Evolutionary conservation across 225 moss, liverwort and hornwort genomes (phyloP).

Genomic region (Anthoceros angustus): DNA sequence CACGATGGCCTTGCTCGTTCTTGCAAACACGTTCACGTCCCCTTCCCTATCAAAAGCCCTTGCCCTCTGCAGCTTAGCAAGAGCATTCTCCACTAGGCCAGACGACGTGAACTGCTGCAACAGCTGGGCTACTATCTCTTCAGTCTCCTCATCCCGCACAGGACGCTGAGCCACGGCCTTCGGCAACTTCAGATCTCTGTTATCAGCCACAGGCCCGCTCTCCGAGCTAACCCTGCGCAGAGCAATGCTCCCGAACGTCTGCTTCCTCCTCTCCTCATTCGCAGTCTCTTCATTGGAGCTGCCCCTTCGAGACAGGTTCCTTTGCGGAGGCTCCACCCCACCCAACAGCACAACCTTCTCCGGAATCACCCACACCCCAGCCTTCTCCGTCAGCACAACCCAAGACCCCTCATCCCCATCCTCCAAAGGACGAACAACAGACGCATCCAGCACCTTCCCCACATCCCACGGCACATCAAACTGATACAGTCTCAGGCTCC

Average conservation of each 20-base stretch:
- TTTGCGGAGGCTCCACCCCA: slow-evolving; percentile 36
- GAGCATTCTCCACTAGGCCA: slow-evolving; percentile 44
- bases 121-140: slow-evolving; percentile 61
- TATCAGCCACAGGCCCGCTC: slow-evolving; percentile 32
- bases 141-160: slow-evolving; percentile 76
- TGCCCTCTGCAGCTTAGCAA: slow-evolving; percentile 68
- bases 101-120: slow-evolving; percentile 72
- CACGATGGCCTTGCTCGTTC: slow-evolving; percentile 74
- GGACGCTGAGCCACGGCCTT: slow-evolving; percentile 23
- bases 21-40: slow-evolving; percentile 70
- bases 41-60: slow-evolving; percentile 86
- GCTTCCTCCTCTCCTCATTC: slow-evolving; percentile 34
- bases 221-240: slow-evolving; percentile 33
- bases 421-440: slow-evolving; percentile 51
- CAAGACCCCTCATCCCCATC: slow-evolving; percentile 58
- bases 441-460: slow-evolving; percentile 77
- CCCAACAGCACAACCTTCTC: slow-evolving; percentile 46
- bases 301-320: slow-evolving; percentile 33
- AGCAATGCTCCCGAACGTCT: slow-evolving; percentile 17
- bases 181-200: slow-evolving; percentile 21
- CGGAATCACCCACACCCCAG: slow-evolving; percentile 93
- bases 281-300: slow-evolving; percentile 29
- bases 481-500: slow-evolving; percentile 60
- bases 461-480: slow-evolving; percentile 73
- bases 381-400: slow-evolving; percentile 80